A percentile compares a stretch with the other conserved stretches of the same genome.
These are phyloP conservation scores for Phialophora verrucosa DNA, from an alignment of 2,329 filamentous ascomycete genomes.

Conservation along the genomic window DNA sequence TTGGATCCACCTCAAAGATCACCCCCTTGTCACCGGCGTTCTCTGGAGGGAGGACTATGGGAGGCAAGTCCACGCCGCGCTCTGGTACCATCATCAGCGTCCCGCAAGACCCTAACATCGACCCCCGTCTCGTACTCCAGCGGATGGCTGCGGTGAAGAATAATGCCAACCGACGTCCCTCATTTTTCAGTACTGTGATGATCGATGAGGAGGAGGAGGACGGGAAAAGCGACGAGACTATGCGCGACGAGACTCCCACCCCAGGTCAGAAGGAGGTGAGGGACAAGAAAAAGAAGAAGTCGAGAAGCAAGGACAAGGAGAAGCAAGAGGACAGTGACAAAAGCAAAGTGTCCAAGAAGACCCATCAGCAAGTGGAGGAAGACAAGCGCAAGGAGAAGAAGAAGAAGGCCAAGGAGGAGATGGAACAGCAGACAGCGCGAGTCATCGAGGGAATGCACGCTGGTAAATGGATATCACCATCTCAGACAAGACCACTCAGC, in stretches of 20 bases:
- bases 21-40: conserved; percentile 21
- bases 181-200: conserved; percentile 15
- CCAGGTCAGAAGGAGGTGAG: conserved; percentile 16
- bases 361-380: conserved; percentile 9
- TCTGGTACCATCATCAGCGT: conserved; percentile 9
- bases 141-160: conserved; percentile 40
- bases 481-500: background rate
- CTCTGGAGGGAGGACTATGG: background rate
- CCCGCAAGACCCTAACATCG: conserved; percentile 27
- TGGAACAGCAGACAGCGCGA: conserved; percentile 6
- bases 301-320: conserved; percentile 11
- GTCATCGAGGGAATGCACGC: background rate
- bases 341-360: conserved; percentile 6
- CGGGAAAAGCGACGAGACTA: conserved; percentile 13
- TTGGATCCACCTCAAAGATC: conserved; percentile 1
- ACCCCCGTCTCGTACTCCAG: conserved; percentile 24
- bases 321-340: conserved; percentile 1
- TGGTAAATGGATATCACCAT: background rate
- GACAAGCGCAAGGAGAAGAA: conserved; percentile 14
- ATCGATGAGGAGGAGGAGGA: conserved; percentile 4
- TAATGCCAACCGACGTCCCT: conserved; percentile 14
- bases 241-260: conserved; percentile 21
- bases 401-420: conserved; percentile 17
- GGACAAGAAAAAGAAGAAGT: conserved; percentile 25
- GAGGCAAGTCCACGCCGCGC: background rate